Base-by-base conservation (phyloP, 2,329 filamentous ascomycete species). In the Alternaria brassicicola region DNA sequence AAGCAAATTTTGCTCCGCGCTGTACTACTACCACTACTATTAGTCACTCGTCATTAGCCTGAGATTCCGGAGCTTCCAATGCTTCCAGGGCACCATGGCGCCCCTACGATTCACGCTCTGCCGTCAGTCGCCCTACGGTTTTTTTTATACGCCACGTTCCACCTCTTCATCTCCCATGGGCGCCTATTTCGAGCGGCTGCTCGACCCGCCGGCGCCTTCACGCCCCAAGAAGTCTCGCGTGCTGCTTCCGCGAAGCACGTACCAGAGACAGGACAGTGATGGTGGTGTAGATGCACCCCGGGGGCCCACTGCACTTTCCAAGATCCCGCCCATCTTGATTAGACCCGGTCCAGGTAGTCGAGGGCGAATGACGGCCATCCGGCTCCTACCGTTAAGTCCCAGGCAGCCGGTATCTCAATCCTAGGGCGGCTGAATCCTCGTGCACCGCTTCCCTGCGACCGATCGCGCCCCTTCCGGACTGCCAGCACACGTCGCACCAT, bases 301-400 rank as follows among this genome's bases (percentile, higher is more conserved):
- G 21, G 6, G 42, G 42, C 26, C 26, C 42, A 31, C 43, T 33
- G 17, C 28, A 46, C 43, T 46, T 46, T 31, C 17, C 12, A 23
- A 33, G 17, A 13, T 46, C 43, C 43, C 28, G 28, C 28, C 15
- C 43, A 12, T 31, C 26, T 31, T 35, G 15, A 31, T 23, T 25
- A 33, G 43, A 23, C 19, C 19, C 13, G 7, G 17, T 31, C 43
- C 19, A 46, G 43, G 28, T 23, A 31, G 12, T 46, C 7, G 3
- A 25, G 39, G 31, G 39, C 47, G 45, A 28, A 31, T 46, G 28
- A 46, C 23, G 47, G 45, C 54, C 55, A 57, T 53, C 61, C 64
- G 64, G 63, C 62, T 63, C 52, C 62, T 65, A 43, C 67, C 64
- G 61, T 58, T 63, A 52, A 49, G 56, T 62, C 52, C 61, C 61